phyloP scores from a whole-genome alignment of 179 eudicot genomes.

The Silene coronaria region DNA sequence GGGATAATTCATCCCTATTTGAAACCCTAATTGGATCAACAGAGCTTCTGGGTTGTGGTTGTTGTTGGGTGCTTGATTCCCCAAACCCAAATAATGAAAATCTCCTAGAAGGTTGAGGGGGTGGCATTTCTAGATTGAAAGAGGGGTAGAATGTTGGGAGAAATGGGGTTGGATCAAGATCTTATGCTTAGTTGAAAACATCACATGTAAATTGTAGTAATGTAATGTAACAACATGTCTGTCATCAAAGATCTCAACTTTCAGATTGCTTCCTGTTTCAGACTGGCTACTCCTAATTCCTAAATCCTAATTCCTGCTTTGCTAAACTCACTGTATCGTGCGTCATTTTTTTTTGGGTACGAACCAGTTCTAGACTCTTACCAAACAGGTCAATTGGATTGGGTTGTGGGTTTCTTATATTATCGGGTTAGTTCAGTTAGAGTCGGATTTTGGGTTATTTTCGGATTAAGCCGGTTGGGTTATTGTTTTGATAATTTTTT shows the following conservation, averaged over 20 bases:
- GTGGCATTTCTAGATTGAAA: slow-evolving; percentile 14
- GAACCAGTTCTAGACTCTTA: too few relatives aligned
- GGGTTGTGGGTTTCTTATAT: too few relatives aligned
- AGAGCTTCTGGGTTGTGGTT: slow-evolving; percentile 17
- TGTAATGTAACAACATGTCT: not conserved
- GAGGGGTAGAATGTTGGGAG: not conserved
- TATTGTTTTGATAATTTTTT: too few relatives aligned
- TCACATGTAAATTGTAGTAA: not conserved
- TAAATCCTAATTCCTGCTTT: too few relatives aligned
- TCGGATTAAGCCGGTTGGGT: too few relatives aligned
- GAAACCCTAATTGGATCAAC: slow-evolving; percentile 12
- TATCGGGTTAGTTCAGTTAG: too few relatives aligned
- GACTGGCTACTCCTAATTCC: too few relatives aligned
- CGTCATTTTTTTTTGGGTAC: too few relatives aligned
- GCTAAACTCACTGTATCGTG: too few relatives aligned
- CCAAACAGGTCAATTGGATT: too few relatives aligned
- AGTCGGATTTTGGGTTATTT: too few relatives aligned
- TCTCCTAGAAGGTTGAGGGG: slow-evolving; percentile 19
- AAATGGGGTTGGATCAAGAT: not conserved
- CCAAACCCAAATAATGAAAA: slow-evolving; percentile 41
- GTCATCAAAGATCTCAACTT: not conserved
- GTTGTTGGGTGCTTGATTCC: slow-evolving; percentile 23
- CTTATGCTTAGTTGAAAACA: not conserved
- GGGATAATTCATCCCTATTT: slow-evolving; percentile 19
- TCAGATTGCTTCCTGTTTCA: too few relatives aligned